A percentile compares a stretch with the other conserved stretches of the same genome.
Conservation (phyloP, 2,329 filamentous ascomycete species). For the Apiospora kogelbergensis region DNA sequence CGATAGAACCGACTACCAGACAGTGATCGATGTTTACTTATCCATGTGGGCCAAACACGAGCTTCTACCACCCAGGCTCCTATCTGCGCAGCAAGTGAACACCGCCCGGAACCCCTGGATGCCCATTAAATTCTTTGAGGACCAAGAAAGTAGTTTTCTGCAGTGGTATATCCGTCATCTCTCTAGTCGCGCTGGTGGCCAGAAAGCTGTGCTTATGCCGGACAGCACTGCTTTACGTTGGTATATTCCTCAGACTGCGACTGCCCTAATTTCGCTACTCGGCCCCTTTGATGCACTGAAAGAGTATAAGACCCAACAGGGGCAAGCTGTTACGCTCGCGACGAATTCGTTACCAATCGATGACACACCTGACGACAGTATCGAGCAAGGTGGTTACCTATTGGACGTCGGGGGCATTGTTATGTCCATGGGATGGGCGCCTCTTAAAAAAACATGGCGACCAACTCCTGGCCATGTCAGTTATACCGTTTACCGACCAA, state of each 20-base stretch:
- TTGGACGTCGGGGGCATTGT: conserved; percentile 55
- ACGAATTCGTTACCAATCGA: conserved; percentile 24
- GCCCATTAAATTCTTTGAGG: conserved; percentile 21
- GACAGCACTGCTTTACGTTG: conserved; percentile 22
- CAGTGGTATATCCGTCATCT: conserved; percentile 25
- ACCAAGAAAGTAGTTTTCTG: conserved; percentile 23
- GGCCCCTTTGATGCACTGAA: conserved; percentile 28
- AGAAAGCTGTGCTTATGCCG: conserved; percentile 23
- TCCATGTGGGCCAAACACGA: conserved; percentile 29
- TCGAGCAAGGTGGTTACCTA: conserved; percentile 45
- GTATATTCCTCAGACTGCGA: conserved; percentile 24
- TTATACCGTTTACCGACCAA: conserved; percentile 52
- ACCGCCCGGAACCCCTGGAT: conserved; percentile 29
- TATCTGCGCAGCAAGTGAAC: conserved; percentile 17
- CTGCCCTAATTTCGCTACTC: conserved; percentile 24
- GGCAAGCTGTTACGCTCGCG: conserved; percentile 25
- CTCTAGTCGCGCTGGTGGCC: conserved; percentile 16
- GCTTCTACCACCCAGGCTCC: conserved; percentile 29
- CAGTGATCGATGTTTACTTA: conserved; percentile 24
- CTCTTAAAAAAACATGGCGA: conserved; percentile 32
- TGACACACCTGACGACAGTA: conserved; percentile 13
- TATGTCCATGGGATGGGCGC: conserved; percentile 53
- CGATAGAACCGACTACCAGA: conserved; percentile 23
- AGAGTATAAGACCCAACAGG: conserved; percentile 24
- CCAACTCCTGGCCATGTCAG: conserved; percentile 53